These are phyloP conservation scores for Fusarium sp. DNA, from an alignment of 2,329 filamentous ascomycete genomes.

Conservation along the genomic window DNA sequence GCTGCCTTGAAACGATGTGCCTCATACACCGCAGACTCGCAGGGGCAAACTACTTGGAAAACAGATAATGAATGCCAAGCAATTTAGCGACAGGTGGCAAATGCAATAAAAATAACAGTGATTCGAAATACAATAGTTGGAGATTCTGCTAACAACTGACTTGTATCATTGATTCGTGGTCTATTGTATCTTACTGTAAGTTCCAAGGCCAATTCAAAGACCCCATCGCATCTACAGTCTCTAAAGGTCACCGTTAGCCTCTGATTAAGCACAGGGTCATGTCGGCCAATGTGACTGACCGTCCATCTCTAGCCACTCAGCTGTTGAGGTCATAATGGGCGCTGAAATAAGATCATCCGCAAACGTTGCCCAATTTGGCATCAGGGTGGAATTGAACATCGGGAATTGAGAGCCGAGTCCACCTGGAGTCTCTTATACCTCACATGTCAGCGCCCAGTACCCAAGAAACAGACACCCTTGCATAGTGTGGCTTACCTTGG, in stretches of 20 bases:
- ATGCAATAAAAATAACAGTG: too few species aligned
- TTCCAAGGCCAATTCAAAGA: slow-evolving; percentile 13
- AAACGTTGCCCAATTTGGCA: slow-evolving; percentile 11
- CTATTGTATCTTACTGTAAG: not conserved
- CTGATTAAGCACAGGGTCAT: not conserved
- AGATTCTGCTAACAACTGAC: too few species aligned
- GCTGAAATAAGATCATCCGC: slow-evolving; percentile 6
- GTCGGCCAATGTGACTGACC: not conserved
- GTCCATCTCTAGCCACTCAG: slow-evolving; percentile 16
- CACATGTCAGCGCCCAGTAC: not conserved
- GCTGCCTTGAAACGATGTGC: too few species aligned
- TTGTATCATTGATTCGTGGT: too few species aligned
- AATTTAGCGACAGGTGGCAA: too few species aligned
- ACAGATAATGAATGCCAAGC: too few species aligned
- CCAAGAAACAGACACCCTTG: too few species aligned
- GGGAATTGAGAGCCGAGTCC: slow-evolving; percentile 5
- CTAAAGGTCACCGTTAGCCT: not conserved
- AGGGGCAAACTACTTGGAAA: too few species aligned
- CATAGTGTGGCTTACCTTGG: not conserved
- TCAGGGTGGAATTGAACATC: not conserved
- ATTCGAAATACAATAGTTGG: too few species aligned
- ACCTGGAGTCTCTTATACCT: not conserved
- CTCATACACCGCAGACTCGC: too few species aligned
- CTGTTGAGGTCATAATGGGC: not conserved
- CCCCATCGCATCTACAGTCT: slow-evolving; percentile 1